phyloP scores from a whole-genome alignment of 257 asterid species.

The Marsdenia floribunda region DNA sequence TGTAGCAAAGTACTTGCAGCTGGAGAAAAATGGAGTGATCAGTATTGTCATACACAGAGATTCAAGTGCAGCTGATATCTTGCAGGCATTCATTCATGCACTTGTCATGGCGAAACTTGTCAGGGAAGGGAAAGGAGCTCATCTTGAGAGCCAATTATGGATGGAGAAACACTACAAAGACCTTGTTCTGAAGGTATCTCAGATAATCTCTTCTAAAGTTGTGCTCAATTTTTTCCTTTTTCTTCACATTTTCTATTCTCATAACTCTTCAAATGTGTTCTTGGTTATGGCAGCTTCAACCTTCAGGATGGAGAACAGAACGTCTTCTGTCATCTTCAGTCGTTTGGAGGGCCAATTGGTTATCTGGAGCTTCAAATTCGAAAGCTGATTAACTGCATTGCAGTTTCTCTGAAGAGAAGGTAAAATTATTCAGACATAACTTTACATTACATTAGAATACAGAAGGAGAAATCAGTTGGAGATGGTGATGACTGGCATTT shows the following conservation, averaged over 20 bases:
- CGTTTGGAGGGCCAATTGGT: slow-evolving; percentile 91
- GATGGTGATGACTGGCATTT: not conserved
- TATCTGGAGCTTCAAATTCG: slow-evolving; percentile 31
- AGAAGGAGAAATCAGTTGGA: not conserved
- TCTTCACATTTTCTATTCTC: not conserved
- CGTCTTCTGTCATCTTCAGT: slow-evolving; percentile 78
- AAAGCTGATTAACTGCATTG: slow-evolving; percentile 42
- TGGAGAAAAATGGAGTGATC: slow-evolving; percentile 39
- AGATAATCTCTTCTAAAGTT: not conserved
- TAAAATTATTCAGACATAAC: not conserved
- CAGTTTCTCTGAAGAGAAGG: not conserved
- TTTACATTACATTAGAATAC: not conserved
- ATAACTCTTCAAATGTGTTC: too few species aligned
- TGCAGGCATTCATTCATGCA: slow-evolving; percentile 75
- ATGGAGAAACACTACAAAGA: slow-evolving; percentile 57
- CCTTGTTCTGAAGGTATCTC: slow-evolving; percentile 52
- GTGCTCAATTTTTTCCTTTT: not conserved
- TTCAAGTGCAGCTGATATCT: slow-evolving; percentile 61
- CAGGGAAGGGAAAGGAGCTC: slow-evolving; percentile 34
- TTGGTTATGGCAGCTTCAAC: slow-evolving; percentile 52
- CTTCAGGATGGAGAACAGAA: slow-evolving; percentile 82
- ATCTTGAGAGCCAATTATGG: slow-evolving; percentile 70
- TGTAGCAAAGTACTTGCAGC: slow-evolving; percentile 61
- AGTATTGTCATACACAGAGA: slow-evolving; percentile 65
- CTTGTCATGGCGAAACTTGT: slow-evolving; percentile 54